Conservation (phyloP, 768 basidiomycete genomes). For the Tylopilus felleus region DNA sequence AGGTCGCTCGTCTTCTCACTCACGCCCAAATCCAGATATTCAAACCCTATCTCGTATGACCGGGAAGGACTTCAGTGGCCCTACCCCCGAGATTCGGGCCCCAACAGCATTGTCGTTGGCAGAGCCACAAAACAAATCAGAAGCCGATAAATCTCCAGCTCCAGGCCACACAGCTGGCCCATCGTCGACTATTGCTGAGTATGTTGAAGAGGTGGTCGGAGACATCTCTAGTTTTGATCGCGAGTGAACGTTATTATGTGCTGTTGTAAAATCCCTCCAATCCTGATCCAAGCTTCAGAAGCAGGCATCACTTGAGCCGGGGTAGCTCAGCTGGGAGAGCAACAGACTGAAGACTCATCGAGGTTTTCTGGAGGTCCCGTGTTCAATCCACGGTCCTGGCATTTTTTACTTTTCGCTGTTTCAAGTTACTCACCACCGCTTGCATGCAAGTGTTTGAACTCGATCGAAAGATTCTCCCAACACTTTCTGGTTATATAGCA, state of each 20-base stretch:
- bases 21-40: slow-evolving; percentile 49
- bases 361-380: slow-evolving; percentile 43
- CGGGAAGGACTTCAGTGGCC: slow-evolving; percentile 82
- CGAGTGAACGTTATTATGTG: slow-evolving; percentile 8
- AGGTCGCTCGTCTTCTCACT: background rate
- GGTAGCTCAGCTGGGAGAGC: slow-evolving; percentile 76
- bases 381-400: slow-evolving; percentile 57
- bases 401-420: slow-evolving; percentile 18
- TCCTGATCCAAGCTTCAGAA: background rate
- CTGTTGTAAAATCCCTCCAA: background rate
- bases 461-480: no score
- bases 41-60: slow-evolving; percentile 73
- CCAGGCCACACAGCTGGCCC: slow-evolving; percentile 24
- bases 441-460: no score
- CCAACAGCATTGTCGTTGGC: slow-evolving; percentile 35
- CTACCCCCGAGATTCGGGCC: slow-evolving; percentile 63
- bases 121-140: slow-evolving; percentile 15
- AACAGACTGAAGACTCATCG: slow-evolving; percentile 55
- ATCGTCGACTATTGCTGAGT: slow-evolving; percentile 34
- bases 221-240: slow-evolving; percentile 27
- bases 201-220: slow-evolving; percentile 29
- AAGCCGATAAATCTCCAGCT: background rate
- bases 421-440: background rate
- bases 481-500: no score
- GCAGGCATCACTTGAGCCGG: slow-evolving; percentile 33